Evolutionary conservation across 2,329 filamentous ascomycete species (phyloP).

Genomic region (Fusarium nygamai): DNA sequence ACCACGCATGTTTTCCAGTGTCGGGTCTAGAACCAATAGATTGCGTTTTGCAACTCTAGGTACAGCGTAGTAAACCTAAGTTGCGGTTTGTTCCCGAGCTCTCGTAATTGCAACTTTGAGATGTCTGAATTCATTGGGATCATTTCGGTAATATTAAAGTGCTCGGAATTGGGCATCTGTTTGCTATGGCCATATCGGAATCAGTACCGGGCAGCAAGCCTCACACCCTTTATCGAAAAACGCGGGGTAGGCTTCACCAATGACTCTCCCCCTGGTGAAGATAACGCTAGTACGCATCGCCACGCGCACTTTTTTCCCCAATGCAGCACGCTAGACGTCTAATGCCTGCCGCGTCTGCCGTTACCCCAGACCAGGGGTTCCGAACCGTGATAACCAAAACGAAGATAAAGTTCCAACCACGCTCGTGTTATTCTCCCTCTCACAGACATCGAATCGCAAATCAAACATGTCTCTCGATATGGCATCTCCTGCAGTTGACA

Average conservation of each 20-base stretch:
- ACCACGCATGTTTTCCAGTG: fast-evolving
- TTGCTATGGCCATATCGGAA: not conserved
- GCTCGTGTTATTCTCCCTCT: not conserved
- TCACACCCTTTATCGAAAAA: not conserved
- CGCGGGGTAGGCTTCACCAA: not conserved
- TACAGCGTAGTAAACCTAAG: not conserved
- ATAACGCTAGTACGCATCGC: not conserved
- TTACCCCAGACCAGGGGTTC: not conserved
- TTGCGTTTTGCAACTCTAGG: not conserved
- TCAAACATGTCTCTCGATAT: not conserved
- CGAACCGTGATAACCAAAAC: not conserved
- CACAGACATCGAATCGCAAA: not conserved
- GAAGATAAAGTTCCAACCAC: not conserved
- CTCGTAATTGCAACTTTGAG: not conserved
- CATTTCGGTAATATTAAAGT: not conserved
- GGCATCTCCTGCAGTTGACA: not conserved
- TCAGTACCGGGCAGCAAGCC: not conserved
- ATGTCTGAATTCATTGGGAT: not conserved
- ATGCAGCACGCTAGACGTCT: not conserved
- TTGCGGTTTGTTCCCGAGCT: not conserved
- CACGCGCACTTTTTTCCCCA: constrained; percentile 15
- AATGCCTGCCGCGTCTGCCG: not conserved
- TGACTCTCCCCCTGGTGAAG: not conserved
- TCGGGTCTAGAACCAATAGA: not conserved
- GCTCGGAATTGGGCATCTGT: not conserved